These are phyloP conservation scores for Diospyros kaki DNA, from an alignment of 148 eudicot species.

Conservation along the genomic window DNA sequence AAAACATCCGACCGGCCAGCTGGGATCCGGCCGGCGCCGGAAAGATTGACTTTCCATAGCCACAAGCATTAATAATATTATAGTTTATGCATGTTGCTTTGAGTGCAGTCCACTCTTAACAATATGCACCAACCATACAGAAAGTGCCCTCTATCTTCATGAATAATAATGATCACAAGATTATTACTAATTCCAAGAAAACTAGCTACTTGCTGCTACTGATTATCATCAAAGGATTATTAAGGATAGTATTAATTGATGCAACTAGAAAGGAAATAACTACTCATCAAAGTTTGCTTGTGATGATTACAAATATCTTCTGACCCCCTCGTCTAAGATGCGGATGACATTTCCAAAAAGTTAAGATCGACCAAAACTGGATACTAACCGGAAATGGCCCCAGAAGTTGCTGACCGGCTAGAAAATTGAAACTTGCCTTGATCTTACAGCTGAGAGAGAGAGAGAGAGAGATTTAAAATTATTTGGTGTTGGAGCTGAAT, in stretches of 20 bases:
- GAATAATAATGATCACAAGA: neutral
- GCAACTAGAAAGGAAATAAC: too few relatives aligned
- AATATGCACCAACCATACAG: conserved; percentile 20
- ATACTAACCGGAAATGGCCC: neutral
- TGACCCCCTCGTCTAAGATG: too few relatives aligned
- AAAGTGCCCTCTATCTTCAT: neutral
- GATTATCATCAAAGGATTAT: too few relatives aligned
- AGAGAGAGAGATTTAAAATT: conserved; percentile 13
- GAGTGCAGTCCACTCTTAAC: conserved; percentile 77
- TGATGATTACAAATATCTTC: too few relatives aligned
- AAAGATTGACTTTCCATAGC: conserved; percentile 44
- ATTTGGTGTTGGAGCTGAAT: conserved; percentile 5
- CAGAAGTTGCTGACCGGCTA: conserved; percentile 10
- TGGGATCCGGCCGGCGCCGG: conserved; percentile 20
- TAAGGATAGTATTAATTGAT: too few relatives aligned
- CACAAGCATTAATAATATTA: conserved; percentile 22
- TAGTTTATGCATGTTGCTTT: conserved; percentile 33
- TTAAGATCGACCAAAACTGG: too few relatives aligned
- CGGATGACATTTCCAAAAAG: too few relatives aligned
- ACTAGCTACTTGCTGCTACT: neutral
- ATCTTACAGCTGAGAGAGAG: neutral
- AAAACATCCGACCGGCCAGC: too few relatives aligned
- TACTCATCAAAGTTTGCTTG: too few relatives aligned
- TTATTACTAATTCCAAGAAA: neutral
- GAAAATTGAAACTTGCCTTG: neutral